Percentiles rank a stretch among this genome's conserved stretches.
phyloP scores from a whole-genome alignment of 495 filamentous ascomycete species.

The Diplogelasinospora grovesii region DNA sequence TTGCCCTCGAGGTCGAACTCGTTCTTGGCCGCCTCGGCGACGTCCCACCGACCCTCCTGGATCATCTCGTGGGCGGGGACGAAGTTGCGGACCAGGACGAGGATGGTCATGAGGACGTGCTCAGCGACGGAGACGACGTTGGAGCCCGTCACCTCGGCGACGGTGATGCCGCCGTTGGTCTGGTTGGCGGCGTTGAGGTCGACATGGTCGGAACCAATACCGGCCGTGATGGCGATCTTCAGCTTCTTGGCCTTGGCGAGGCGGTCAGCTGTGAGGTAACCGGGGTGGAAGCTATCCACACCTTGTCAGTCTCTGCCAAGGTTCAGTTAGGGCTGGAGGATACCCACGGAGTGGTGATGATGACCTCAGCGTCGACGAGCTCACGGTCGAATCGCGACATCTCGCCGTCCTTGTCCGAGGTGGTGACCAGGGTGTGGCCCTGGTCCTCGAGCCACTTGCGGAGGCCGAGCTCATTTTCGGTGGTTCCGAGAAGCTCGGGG shows the following conservation, averaged over 20 bases:
- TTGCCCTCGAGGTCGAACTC: conserved; percentile 96
- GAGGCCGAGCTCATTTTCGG: conserved; percentile 95
- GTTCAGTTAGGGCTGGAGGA: too few species aligned
- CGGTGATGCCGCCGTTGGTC: conserved; percentile 96
- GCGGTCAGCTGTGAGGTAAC: conserved; percentile 94
- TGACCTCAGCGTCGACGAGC: conserved; percentile 92
- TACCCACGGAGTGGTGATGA: conserved; percentile 94
- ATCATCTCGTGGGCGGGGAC: conserved; percentile 96
- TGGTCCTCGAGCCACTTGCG: conserved; percentile 94
- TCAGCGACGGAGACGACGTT: conserved; percentile 88
- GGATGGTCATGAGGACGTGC: conserved; percentile 99
- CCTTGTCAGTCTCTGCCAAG: too few species aligned
- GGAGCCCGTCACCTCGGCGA: conserved; percentile 92
- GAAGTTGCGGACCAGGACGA: conserved; percentile 93
- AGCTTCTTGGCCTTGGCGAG: conserved; percentile 98
- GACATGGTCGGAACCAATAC: conserved; percentile 97
- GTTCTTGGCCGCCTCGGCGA: conserved; percentile 93
- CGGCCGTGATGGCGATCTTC: conserved; percentile 92
- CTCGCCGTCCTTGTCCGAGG: conserved; percentile 90
- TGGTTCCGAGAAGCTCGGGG: conserved; percentile 83
- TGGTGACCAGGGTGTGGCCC: conserved; percentile 93
- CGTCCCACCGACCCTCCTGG: conserved; percentile 83
- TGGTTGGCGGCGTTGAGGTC: conserved; percentile 96
- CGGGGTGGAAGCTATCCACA: conserved; percentile 80
- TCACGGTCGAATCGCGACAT: conserved; percentile 92